Evolutionary conservation across 2,329 filamentous ascomycete genomes (phyloP).

Genomic region (Ustilaginoidea virens): DNA sequence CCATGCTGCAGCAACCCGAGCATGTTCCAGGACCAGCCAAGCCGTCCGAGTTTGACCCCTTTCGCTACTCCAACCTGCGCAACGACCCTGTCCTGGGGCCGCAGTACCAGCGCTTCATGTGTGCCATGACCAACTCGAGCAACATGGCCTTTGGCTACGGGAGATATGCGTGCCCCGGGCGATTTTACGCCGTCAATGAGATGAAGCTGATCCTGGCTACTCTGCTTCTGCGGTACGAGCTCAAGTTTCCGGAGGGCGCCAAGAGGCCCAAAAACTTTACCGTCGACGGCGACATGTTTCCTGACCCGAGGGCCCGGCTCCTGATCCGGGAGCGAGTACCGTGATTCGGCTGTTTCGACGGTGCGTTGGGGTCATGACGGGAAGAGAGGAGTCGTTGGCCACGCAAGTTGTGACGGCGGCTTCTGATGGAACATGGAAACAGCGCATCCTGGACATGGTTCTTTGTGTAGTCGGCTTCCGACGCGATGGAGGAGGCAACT

Average conservation of each 20-base stretch:
- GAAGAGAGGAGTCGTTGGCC: no score
- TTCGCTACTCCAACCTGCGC: slow-evolving; percentile 24
- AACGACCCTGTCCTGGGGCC: slow-evolving; percentile 17
- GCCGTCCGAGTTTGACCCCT: slow-evolving; percentile 26
- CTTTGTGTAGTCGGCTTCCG: no score
- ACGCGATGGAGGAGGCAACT: no score
- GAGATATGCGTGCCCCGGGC: slow-evolving; percentile 31
- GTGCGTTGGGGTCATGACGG: no score
- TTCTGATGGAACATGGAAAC: no score
- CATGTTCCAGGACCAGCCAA: slow-evolving; percentile 21
- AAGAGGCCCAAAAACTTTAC: neutral
- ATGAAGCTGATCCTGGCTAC: slow-evolving; percentile 33
- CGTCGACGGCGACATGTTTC: slow-evolving; percentile 1
- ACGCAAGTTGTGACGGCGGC: no score
- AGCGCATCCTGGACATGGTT: no score
- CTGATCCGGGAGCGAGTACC: no score
- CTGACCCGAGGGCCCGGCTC: neutral
- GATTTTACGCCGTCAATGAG: slow-evolving; percentile 35
- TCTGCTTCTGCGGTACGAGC: slow-evolving; percentile 31
- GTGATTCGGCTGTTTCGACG: no score
- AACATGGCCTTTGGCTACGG: slow-evolving; percentile 37
- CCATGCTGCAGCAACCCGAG: slow-evolving; percentile 1
- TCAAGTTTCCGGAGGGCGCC: slow-evolving; percentile 14
- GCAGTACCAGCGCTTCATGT: slow-evolving; percentile 26
- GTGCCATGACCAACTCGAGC: slow-evolving; percentile 31